A percentile compares a stretch with the other conserved stretches of the same genome.
Evolutionary conservation across 345 rosid genomes (phyloP).

Genomic region (Odontarrhena argentea): DNA sequence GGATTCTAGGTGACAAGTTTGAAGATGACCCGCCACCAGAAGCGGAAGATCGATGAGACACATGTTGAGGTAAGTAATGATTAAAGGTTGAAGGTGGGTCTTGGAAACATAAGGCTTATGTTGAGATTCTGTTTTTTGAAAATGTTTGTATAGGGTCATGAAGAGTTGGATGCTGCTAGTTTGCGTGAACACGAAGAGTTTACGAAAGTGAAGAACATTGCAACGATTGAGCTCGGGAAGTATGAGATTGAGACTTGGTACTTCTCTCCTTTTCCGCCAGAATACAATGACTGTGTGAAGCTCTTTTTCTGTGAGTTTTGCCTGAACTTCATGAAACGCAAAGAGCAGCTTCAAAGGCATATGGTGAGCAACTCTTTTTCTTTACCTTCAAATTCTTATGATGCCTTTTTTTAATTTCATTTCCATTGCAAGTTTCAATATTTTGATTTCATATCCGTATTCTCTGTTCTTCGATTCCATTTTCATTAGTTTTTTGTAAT

Average conservation of each 20-base stretch:
- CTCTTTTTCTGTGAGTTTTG: conserved; percentile 97
- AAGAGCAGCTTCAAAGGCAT: conserved; percentile 98
- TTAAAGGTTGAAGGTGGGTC: not conserved
- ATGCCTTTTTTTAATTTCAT: not conserved
- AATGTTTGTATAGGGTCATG: conserved; percentile 67
- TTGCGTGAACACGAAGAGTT: conserved; percentile 97
- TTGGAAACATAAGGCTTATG: not conserved
- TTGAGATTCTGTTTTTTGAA: not conserved
- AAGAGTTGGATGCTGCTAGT: conserved; percentile 98
- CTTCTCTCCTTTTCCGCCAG: conserved; percentile 97
- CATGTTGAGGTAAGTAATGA: conserved; percentile 71
- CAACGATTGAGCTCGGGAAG: conserved; percentile 96
- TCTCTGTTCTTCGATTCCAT: not conserved
- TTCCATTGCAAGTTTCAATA: conserved; percentile 13
- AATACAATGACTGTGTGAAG: conserved; percentile 84
- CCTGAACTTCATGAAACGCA: conserved; percentile 94
- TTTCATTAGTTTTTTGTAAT: not conserved
- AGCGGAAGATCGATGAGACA: conserved; percentile 95
- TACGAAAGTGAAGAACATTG: conserved; percentile 93
- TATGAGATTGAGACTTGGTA: conserved; percentile 99
- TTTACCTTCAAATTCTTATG: conserved; percentile 3
- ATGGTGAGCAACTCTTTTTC: conserved; percentile 63
- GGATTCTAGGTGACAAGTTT: conserved; percentile 75
- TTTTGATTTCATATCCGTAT: not conserved
- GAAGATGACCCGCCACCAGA: conserved; percentile 99